Percentiles rank a stretch among this genome's conserved stretches.
Conservation (phyloP, 345 rosid genomes). For the Microcos paniculata region DNA sequence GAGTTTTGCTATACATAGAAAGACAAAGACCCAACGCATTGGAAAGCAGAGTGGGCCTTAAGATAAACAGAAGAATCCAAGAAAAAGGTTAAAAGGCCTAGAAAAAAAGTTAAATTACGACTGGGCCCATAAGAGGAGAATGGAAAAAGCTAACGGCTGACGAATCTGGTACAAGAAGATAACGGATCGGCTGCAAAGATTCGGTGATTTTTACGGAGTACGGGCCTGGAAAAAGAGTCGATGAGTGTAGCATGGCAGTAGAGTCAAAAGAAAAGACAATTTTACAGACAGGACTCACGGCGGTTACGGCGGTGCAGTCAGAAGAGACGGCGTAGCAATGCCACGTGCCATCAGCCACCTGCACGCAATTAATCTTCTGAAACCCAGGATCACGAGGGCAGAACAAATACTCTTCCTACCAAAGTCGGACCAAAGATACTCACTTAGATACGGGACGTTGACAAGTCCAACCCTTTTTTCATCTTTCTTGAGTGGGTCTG, state of each 20-base stretch:
- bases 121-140: too few species aligned
- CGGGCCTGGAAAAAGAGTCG: neutral
- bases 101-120: too few species aligned
- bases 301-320: constrained; percentile 25
- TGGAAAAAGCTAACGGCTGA: neutral
- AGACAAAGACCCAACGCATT: neutral
- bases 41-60: neutral
- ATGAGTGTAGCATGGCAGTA: neutral
- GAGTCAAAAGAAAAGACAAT: constrained; percentile 23
- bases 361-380: constrained; percentile 9
- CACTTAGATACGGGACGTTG: constrained; percentile 40
- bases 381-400: constrained; percentile 14
- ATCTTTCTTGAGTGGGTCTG: neutral
- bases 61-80: too few species aligned
- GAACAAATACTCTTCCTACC: neutral
- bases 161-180: neutral
- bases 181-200: neutral
- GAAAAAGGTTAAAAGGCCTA: too few species aligned
- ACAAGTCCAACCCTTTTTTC: constrained; percentile 19
- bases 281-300: neutral
- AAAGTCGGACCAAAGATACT: constrained; percentile 32
- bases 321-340: constrained; percentile 12
- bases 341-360: constrained; percentile 18
- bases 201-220: neutral
- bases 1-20: neutral